Percentiles rank a stretch among this genome's conserved stretches.
Evolutionary conservation across 805 yeast genomes (phyloP).

Genomic region (Hanseniaspora vineae): DNA sequence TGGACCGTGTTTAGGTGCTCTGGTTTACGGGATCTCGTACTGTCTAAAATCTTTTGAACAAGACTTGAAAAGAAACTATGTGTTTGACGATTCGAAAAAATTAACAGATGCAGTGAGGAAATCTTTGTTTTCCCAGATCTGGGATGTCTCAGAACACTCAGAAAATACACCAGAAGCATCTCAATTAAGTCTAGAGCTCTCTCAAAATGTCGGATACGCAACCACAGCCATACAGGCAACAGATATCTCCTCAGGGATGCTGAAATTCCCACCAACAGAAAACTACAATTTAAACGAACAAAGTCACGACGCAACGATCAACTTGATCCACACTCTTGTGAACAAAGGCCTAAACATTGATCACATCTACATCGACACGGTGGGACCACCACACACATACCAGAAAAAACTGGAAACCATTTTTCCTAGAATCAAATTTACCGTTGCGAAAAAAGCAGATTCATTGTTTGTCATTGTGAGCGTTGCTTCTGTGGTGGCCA

Average conservation of each 20-base stretch:
- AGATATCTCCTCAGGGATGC: slow-evolving; percentile 85
- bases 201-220: slow-evolving; percentile 60
- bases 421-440: slow-evolving; percentile 61
- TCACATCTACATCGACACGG: slow-evolving; percentile 85
- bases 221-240: slow-evolving; percentile 74
- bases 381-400: slow-evolving; percentile 85
- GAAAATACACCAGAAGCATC: slow-evolving; percentile 25
- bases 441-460: slow-evolving; percentile 93
- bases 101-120: slow-evolving; percentile 62
- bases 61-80: slow-evolving; percentile 42
- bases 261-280: slow-evolving; percentile 40
- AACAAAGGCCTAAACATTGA: slow-evolving; percentile 44
- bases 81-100: slow-evolving; percentile 89
- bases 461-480: slow-evolving; percentile 84
- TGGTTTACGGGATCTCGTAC: slow-evolving; percentile 90
- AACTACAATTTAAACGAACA: slow-evolving; percentile 74
- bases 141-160: slow-evolving; percentile 19
- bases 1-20: slow-evolving; percentile 95
- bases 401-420: slow-evolving; percentile 55
- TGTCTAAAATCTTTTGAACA: slow-evolving; percentile 29
- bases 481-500: slow-evolving; percentile 91
- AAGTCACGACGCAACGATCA: slow-evolving; percentile 91
- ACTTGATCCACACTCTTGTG: slow-evolving; percentile 52
- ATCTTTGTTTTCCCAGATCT: slow-evolving; percentile 45
- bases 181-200: slow-evolving; percentile 24